Percentiles rank a stretch among this genome's conserved stretches.
These are phyloP conservation scores for Scedosporium aurantiacum DNA, from an alignment of 2,329 filamentous ascomycete genomes.

Conservation along the genomic window DNA sequence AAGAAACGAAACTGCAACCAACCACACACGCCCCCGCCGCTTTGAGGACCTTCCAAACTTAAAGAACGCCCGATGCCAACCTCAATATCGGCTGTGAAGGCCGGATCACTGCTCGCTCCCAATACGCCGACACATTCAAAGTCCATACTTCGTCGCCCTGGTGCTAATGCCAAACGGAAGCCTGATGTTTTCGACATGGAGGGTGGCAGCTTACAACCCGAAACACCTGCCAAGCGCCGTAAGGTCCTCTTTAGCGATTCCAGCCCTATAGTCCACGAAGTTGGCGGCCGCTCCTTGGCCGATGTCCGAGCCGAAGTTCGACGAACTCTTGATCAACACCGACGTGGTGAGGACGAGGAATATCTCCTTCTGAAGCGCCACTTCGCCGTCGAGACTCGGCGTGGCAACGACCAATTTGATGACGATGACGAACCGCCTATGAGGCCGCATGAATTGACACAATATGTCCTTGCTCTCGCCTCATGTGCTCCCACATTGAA, in stretches of 20 bases:
- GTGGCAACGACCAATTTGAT: constrained; percentile 26
- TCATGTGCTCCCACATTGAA: constrained; percentile 48
- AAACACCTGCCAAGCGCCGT: constrained; percentile 40
- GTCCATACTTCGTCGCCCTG: constrained; percentile 30
- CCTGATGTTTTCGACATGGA: constrained; percentile 31
- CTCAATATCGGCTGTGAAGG: neutral
- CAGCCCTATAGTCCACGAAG: constrained; percentile 44
- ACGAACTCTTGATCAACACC: constrained; percentile 45
- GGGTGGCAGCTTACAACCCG: constrained; percentile 24
- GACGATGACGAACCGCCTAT: constrained; percentile 28
- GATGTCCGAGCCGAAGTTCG: constrained; percentile 45
- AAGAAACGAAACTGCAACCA: neutral
- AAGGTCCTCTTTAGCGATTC: constrained; percentile 50
- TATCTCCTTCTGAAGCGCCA: constrained; percentile 52
- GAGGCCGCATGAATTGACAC: constrained; percentile 44
- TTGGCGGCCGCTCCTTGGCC: constrained; percentile 39
- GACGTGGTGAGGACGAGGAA: constrained; percentile 44
- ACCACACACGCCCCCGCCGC: neutral
- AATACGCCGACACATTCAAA: constrained; percentile 33
- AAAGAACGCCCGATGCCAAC: neutral
- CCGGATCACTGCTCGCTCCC: constrained; percentile 5
- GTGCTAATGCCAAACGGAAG: constrained; percentile 24
- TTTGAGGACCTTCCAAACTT: neutral
- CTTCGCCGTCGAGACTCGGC: constrained; percentile 36
- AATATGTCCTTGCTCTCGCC: constrained; percentile 52